Base-by-base conservation (phyloP, 805 yeast species). In the Saccharomycopsis fermentans region DNA sequence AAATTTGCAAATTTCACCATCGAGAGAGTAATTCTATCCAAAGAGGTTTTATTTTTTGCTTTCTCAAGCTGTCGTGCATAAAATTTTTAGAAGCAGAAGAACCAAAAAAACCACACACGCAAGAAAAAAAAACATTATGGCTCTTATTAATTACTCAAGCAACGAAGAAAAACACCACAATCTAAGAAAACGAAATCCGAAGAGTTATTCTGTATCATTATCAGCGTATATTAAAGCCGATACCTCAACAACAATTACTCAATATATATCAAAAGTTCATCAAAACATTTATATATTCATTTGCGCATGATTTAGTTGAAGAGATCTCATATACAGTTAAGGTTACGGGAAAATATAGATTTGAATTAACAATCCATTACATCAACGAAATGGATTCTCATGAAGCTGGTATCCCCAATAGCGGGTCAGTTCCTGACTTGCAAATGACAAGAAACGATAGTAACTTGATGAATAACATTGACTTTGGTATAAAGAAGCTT, bases 401-500 rank as follows among this genome's bases (percentile, higher is more conserved):
- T 43, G 50, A 43, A 43, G 29, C 24, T n/a, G n/a, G 16, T 43
- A 43, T 43, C 6, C 50, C 50, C 24, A 21, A 43, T 9, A 37
- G 17, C 26, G 50, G 50, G 24, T 52, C 55, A 19, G 27, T 35
- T 24, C 32, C 36, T 32, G 63, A 60, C 35, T 43, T 58, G 47
- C 34, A 51, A 35, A 60, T 58, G 54, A 34, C 57, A 17, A 59
- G 58, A 17, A 40, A 43, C 40, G 55, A 55, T n/a, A 54, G 35
- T 40, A 43, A 50, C 8, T 56, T 58, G 27, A 56, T 59, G 53
- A 54, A 51, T 17, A 57, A 48, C 47, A 36, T 61, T 39, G 53
- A 39, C 11, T 35, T 58, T 47, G 32, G 51, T 11, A 56, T 53
- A 16, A 61, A 61, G 34, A 54, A 17, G 19, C 39, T 36, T 12